Base-by-base conservation (phyloP, 2,329 filamentous ascomycete genomes). In the Hirsutella thompsonii region DNA sequence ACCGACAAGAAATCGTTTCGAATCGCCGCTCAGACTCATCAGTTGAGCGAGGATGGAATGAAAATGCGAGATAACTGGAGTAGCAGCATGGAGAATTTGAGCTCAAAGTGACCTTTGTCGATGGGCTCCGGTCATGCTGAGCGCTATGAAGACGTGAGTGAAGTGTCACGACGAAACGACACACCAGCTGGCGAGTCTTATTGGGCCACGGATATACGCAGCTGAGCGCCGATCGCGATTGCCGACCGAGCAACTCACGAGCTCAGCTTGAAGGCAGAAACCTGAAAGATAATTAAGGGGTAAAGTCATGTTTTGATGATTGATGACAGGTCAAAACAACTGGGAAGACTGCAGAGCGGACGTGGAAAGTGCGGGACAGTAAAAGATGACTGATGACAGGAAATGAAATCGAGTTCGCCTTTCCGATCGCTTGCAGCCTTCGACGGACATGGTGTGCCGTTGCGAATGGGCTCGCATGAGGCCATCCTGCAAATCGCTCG, bases 391-490 rank as follows among this genome's bases (percentile, higher is more conserved):
- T n/a, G 8, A 30, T 6, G 16, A 30, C 8, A 16, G n/a, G n/a
- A 11, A 8, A 14, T 2, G 14, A 32, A 11, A n/a, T n/a, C 13
- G 6, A 32, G 29, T 14, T 14, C 13, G 16, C 13, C 16, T 19
- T 38, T 29, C 8, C 16, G n/a, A 37, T 28, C 35, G 26, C 40
- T 38, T 23, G 35, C 40, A 16, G 38, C 39, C 16, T 41, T 41
- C 14, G 46, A 47, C 2, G 14, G 5, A 8, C 35, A 44, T 23
- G 37, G 16, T 6, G 28, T 30, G 2, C 44, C 43, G 13, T 36
- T 36, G 20, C 38, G 20, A 26, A 49, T 41, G 20, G 47, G 46
- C 34, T 49, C 45, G 38, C 43, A 45, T 20, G 47, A 49, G 16
- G 45, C 41, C 6, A 42, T 39, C 29, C 43, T 49, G 30, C 44